These are phyloP conservation scores for Sarocladium kiliense DNA, from an alignment of 2,329 filamentous ascomycete genomes.

Conservation along the genomic window DNA sequence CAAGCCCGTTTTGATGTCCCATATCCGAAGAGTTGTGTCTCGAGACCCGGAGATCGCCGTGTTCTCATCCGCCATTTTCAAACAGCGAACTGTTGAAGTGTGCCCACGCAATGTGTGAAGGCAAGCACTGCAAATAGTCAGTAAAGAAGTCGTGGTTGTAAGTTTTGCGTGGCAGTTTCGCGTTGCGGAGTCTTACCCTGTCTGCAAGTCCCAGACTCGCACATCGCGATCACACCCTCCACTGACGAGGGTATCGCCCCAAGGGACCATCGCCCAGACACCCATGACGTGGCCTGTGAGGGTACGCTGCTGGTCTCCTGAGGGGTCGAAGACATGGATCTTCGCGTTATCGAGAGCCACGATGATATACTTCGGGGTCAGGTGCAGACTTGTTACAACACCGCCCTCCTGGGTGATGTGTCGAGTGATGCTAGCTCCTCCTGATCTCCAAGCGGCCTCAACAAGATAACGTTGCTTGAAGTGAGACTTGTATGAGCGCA, in stretches of 20 bases:
- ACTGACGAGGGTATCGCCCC: constrained; percentile 91
- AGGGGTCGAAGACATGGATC: constrained; percentile 95
- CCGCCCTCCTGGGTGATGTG: constrained; percentile 96
- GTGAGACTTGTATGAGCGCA: constrained; percentile 87
- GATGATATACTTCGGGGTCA: constrained; percentile 95
- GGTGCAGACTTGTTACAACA: constrained; percentile 90
- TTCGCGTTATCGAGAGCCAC: constrained; percentile 97
- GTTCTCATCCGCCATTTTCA: constrained; percentile 94
- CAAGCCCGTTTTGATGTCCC: constrained; percentile 84
- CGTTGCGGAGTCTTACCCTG: constrained; percentile 55
- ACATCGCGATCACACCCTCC: constrained; percentile 96
- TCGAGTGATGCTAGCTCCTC: constrained; percentile 74
- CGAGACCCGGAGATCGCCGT: constrained; percentile 95
- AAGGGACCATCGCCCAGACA: constrained; percentile 99
- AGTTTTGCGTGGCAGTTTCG: too few relatives aligned
- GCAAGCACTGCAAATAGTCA: constrained; percentile 49
- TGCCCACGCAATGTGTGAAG: constrained; percentile 85
- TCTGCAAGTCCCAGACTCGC: constrained; percentile 91
- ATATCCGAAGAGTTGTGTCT: constrained; percentile 90
- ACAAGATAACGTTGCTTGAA: constrained; percentile 98
- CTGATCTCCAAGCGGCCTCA: constrained; percentile 92
- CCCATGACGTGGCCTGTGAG: constrained; percentile 97
- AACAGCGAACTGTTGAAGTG: constrained; percentile 90
- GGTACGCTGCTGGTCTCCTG: constrained; percentile 82
- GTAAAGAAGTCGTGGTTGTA: not conserved